phyloP scores from a whole-genome alignment of 2,329 filamentous ascomycete genomes.

The Cordyceps militaris region DNA sequence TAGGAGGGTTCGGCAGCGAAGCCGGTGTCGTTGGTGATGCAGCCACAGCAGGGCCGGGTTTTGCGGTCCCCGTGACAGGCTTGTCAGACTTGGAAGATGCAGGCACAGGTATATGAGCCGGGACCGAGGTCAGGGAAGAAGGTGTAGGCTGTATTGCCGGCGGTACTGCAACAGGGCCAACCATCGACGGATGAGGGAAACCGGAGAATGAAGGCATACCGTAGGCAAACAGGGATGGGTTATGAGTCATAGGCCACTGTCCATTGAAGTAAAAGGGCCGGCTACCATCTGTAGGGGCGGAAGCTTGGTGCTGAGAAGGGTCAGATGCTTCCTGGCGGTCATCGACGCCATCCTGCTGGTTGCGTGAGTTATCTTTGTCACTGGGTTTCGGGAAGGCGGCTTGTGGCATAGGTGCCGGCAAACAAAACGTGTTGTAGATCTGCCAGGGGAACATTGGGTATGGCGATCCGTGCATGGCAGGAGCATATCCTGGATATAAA shows the following conservation, averaged over 20 bases:
- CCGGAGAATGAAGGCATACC: slow-evolving; percentile 24
- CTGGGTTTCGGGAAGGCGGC: slow-evolving; percentile 14
- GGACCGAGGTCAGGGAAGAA: background rate
- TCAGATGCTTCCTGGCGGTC: slow-evolving; percentile 24
- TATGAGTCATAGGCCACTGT: slow-evolving; percentile 34
- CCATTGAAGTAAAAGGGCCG: slow-evolving; percentile 40
- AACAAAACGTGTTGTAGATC: slow-evolving; percentile 29
- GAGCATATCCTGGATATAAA: slow-evolving; percentile 26
- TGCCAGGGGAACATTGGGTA: slow-evolving; percentile 32
- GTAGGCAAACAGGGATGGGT: slow-evolving; percentile 18
- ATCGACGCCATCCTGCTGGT: slow-evolving; percentile 26
- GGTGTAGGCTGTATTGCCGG: slow-evolving; percentile 13
- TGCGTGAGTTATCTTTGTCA: slow-evolving; percentile 20
- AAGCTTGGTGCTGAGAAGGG: slow-evolving; percentile 29
- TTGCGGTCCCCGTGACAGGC: background rate
- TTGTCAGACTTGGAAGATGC: slow-evolving; percentile 9
- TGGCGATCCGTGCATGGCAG: slow-evolving; percentile 25
- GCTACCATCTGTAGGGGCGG: slow-evolving; percentile 38
- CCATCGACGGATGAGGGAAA: slow-evolving; percentile 18
- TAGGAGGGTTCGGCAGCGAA: slow-evolving; percentile 32
- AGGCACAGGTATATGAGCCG: background rate
- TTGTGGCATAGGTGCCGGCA: slow-evolving; percentile 21
- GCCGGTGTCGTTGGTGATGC: slow-evolving; percentile 8
- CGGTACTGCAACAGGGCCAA: background rate
- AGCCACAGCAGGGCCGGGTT: background rate